These are phyloP conservation scores for Dictyostelium intermedium DNA, from an alignment of 78 protist genomes.

Conservation along the genomic window DNA sequence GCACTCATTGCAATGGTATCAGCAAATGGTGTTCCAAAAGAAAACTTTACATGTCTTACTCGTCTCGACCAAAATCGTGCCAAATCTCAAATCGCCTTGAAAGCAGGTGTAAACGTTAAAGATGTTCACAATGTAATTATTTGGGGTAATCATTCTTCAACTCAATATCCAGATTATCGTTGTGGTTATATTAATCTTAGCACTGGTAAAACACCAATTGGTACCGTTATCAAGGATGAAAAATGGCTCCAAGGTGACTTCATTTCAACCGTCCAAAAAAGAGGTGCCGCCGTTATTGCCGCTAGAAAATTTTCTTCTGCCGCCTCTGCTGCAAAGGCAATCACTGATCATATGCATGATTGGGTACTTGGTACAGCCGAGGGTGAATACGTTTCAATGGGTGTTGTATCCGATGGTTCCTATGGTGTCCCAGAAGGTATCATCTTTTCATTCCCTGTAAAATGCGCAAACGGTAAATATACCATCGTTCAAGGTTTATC, in stretches of 20 bases:
- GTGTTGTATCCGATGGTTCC: conserved; percentile 76
- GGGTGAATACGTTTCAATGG: conserved; percentile 83
- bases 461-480: conserved; percentile 59
- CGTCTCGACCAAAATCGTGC: conserved; percentile 96
- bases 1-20: conserved; percentile 72
- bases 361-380: conserved; percentile 86
- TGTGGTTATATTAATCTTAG: conserved; percentile 65
- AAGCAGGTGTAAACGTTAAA: conserved; percentile 25
- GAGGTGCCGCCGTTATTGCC: conserved; percentile 95
- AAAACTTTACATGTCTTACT: conserved; percentile 94
- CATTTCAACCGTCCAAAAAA: conserved; percentile 88
- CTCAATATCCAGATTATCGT: conserved; percentile 82
- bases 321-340: conserved; percentile 92
- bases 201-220: conserved; percentile 40
- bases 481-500: conserved; percentile 81
- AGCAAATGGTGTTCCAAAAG: conserved; percentile 89
- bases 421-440: conserved; percentile 69
- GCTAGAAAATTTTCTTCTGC: conserved; percentile 91
- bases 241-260: conserved; percentile 80
- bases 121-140: conserved; percentile 86
- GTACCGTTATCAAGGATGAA: conserved; percentile 47
- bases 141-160: conserved; percentile 97
- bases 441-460: conserved; percentile 85
- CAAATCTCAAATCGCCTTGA: conserved; percentile 63
- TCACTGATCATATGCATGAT: conserved; percentile 79